Evolutionary conservation across 805 yeast genomes (phyloP), one percentile per base, ranked within the genome.

Genomic region (Wickerhamiella azymoides): DNA sequence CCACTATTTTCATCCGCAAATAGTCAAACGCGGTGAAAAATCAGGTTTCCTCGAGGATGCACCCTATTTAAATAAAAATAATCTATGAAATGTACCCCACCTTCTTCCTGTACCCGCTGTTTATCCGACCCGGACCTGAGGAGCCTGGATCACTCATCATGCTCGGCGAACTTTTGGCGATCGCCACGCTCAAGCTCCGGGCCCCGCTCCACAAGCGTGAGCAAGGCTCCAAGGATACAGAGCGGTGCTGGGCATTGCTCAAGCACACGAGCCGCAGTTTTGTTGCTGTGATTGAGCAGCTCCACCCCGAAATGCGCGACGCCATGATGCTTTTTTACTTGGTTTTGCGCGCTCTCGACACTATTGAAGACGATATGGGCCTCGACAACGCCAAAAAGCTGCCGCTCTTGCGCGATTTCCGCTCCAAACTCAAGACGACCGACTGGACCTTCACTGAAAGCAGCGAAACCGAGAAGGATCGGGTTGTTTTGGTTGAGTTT

Each of bases 361-460:
- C 98, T 1, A 73, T 92, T 47, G 98, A 92, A 62, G 98, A 92
- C 62, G 97, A 92, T 62, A 86, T 86, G 93, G 74, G 92, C 8
- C 66, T 92, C 48, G 80, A 76, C 50, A 78, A 82, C 5, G 68
- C 70, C 17, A 55, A 76, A 49, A 92, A 92, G 65, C 66, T 86
- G 21, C 86, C 92, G 2, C 61, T 86, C 42, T 70, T 92, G 53
- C 71, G 89, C 49, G 53, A 60, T 2, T 92, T 92, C 63, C 14
- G 50, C 18, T 63, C 72, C 25, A 79, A 81, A 50, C 70, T 92
- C 53, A 65, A 68, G 39, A 61, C 73, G 3, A 67, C 71, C 36
- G 84, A 79, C 52, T 92, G 96, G 94, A 80, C 84, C 1, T 92
- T 83, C 60, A 62, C 76, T 54, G 92, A 83, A 10, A 54, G 54